A percentile compares a stretch with the other conserved stretches of the same genome.
These are phyloP conservation scores for Hippophae gyantsensis DNA, from an alignment of 306 rosid genomes.

Conservation along the genomic window DNA sequence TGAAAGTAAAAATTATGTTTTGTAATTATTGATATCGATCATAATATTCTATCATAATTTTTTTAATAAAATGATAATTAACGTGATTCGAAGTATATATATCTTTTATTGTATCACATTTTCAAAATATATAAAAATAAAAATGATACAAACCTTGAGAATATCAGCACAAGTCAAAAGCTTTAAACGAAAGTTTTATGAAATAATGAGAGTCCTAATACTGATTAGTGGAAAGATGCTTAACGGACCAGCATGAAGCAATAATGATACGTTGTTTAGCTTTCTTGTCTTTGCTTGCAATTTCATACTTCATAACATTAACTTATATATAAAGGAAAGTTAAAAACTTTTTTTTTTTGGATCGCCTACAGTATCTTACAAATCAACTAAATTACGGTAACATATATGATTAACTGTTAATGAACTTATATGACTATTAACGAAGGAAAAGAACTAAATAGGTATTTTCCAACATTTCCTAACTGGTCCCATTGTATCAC, in stretches of 20 bases:
- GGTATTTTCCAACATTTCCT: too few relatives aligned
- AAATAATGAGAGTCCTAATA: neutral
- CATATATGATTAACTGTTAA: too few relatives aligned
- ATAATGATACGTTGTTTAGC: conserved; percentile 4
- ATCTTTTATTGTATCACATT: neutral
- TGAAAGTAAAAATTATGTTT: too few relatives aligned
- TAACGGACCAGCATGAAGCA: conserved; percentile 16
- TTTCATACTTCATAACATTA: neutral
- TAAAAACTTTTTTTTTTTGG: conserved; percentile 11
- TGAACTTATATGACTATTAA: too few relatives aligned
- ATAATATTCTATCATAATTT: too few relatives aligned
- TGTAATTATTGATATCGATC: too few relatives aligned
- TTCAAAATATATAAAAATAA: neutral
- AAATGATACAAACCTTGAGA: neutral
- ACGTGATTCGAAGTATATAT: neutral
- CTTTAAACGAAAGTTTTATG: conserved; percentile 34
- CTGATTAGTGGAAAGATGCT: conserved; percentile 27
- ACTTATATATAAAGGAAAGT: conserved; percentile 1
- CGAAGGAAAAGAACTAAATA: too few relatives aligned
- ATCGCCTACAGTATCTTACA: too few relatives aligned
- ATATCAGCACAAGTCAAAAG: conserved; percentile 3
- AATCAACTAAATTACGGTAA: too few relatives aligned
- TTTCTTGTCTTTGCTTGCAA: conserved; percentile 25
- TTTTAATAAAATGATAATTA: too few relatives aligned
- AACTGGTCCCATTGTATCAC: too few relatives aligned